phyloP scores from a whole-genome alignment of 257 asterid genomes.

The Misopates orontium region DNA sequence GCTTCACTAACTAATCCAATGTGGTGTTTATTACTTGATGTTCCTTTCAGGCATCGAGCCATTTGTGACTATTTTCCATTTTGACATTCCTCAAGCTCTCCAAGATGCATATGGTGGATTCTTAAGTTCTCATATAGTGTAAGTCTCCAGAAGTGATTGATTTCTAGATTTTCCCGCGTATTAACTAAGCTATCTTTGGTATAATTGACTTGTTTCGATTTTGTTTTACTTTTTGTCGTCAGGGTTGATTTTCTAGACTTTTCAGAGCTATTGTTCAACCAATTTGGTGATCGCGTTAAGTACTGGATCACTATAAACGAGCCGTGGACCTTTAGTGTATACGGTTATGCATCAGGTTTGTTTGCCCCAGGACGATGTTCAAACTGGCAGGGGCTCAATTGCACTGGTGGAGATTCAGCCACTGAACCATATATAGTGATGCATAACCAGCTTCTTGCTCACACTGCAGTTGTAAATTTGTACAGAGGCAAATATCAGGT shows the following conservation, averaged over 20 bases:
- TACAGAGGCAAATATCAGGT: constrained; percentile 49
- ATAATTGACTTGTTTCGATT: not conserved
- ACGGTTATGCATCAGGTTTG: constrained; percentile 38
- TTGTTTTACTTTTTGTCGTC: not conserved
- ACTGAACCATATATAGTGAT: constrained; percentile 47
- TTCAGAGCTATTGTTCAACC: constrained; percentile 43
- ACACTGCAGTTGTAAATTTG: constrained; percentile 37
- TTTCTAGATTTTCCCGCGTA: too few relatives aligned
- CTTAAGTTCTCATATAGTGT: constrained; percentile 49
- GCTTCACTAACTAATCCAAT: too few relatives aligned
- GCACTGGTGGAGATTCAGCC: constrained; percentile 41
- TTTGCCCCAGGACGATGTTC: constrained; percentile 58
- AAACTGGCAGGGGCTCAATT: constrained; percentile 13
- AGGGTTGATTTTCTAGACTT: constrained; percentile 46
- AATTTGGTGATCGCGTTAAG: constrained; percentile 63
- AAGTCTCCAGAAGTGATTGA: constrained; percentile 22
- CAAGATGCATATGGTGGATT: constrained; percentile 64
- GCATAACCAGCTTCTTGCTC: constrained; percentile 45
- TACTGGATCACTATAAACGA: constrained; percentile 59
- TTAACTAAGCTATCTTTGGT: too few relatives aligned
- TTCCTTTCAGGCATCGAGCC: constrained; percentile 46
- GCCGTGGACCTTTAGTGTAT: constrained; percentile 42
- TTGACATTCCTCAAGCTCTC: constrained; percentile 54
- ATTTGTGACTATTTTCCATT: constrained; percentile 52
- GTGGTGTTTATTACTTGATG: too few relatives aligned